phyloP scores from a whole-genome alignment of 2,329 filamentous ascomycete genomes.

The Dothideomycetidae sp. region DNA sequence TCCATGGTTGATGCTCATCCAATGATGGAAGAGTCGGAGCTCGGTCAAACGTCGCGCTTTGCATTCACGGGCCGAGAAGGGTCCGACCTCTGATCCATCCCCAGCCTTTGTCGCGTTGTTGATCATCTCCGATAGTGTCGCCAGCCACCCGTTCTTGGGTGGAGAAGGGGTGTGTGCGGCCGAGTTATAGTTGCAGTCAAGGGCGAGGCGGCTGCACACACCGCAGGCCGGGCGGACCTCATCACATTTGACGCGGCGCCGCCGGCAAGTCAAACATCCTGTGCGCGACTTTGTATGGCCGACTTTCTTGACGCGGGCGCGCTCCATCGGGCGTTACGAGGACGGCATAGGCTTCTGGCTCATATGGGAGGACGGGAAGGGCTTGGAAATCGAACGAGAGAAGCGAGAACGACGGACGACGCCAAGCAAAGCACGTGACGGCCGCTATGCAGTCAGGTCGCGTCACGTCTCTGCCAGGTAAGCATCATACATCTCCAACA shows the following conservation, averaged over 20 bases:
- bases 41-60: too few species aligned
- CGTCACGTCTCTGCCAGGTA: too few species aligned
- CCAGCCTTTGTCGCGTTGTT: background rate
- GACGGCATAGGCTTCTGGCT: too few species aligned
- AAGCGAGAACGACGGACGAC: too few species aligned
- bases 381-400: too few species aligned
- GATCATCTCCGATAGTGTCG: background rate
- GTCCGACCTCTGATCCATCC: too few species aligned
- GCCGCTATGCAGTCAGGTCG: too few species aligned
- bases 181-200: slow-evolving; percentile 15
- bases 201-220: slow-evolving; percentile 18
- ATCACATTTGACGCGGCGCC: slow-evolving; percentile 22
- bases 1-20: background rate
- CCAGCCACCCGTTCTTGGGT: background rate
- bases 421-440: too few species aligned
- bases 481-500: too few species aligned
- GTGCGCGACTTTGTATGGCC: slow-evolving; percentile 14
- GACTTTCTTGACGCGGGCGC: background rate
- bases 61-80: too few species aligned
- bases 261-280: slow-evolving; percentile 22
- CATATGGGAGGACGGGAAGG: too few species aligned
- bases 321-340: too few species aligned
- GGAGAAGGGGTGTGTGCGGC: background rate
- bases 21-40: background rate
- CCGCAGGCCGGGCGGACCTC: slow-evolving; percentile 21